Evolutionary conservation across 768 basidiomycete genomes (phyloP).

Genomic region (Lactarius trivialis): DNA sequence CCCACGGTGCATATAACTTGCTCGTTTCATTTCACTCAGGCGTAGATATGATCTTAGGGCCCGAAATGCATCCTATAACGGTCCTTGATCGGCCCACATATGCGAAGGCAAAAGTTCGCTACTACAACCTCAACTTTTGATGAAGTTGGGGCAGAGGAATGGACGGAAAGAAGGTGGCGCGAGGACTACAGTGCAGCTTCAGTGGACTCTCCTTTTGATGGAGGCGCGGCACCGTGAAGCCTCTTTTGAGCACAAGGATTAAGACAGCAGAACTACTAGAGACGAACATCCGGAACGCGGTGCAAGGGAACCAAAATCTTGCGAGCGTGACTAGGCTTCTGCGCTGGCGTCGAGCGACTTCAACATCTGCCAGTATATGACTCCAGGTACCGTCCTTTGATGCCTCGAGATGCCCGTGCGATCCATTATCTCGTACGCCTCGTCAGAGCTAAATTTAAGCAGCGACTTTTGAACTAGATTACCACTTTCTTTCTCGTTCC

Average conservation of each 20-base stretch:
- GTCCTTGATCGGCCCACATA: no score
- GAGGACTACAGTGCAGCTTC: conserved; percentile 64
- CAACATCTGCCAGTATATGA: conserved; percentile 35
- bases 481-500: no score
- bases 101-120: conserved; percentile 44
- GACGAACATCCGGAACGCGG: conserved; percentile 71
- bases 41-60: conserved; percentile 43
- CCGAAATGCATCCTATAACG: conserved; percentile 57
- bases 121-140: conserved; percentile 50
- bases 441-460: conserved; percentile 83
- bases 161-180: conserved; percentile 66
- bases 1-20: neutral
- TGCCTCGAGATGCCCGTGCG: conserved; percentile 65
- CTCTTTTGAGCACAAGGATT: conserved; percentile 50
- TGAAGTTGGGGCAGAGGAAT: conserved; percentile 42
- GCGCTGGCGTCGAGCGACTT: conserved; percentile 31
- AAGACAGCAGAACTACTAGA: conserved; percentile 69
- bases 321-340: conserved; percentile 36
- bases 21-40: conserved; percentile 28
- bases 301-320: conserved; percentile 68
- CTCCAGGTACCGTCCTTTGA: conserved; percentile 50
- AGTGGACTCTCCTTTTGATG: conserved; percentile 79
- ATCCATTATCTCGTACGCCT: conserved; percentile 66
- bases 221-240: conserved; percentile 58
- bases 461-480: no score